Evolutionary conservation across 306 rosid genomes (phyloP).

Genomic region (Medicago arabica): DNA sequence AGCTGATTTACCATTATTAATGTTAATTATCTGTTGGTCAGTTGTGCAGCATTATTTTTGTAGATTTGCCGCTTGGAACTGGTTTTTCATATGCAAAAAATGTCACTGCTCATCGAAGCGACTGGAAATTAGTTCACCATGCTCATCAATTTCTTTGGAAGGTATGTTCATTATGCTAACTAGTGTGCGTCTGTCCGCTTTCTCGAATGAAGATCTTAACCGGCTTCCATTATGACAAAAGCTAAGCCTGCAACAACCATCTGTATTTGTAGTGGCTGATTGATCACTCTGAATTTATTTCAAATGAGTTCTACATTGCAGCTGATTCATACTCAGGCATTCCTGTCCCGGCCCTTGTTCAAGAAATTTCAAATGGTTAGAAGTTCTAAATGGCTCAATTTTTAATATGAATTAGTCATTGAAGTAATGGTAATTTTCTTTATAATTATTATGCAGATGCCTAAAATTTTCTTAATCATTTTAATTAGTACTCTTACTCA

Average conservation of each 20-base stretch:
- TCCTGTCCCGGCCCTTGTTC: constrained; percentile 53
- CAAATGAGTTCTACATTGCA: constrained; percentile 64
- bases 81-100: constrained; percentile 70
- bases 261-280: constrained; percentile 67
- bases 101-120: constrained; percentile 35
- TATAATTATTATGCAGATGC: not conserved
- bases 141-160: constrained; percentile 60
- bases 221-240: too few species aligned
- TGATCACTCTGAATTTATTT: constrained; percentile 60
- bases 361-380: constrained; percentile 66
- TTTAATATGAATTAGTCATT: not conserved
- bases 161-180: constrained; percentile 31
- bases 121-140: constrained; percentile 48
- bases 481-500: not conserved
- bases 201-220: too few species aligned
- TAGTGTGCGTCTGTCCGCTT: too few species aligned
- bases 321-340: constrained; percentile 83
- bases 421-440: not conserved
- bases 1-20: not conserved
- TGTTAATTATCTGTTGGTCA: constrained; percentile 10
- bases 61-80: constrained; percentile 66
- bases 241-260: not conserved
- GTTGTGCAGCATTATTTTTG: constrained; percentile 59
- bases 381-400: not conserved
- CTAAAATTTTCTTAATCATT: not conserved